These are phyloP conservation scores for Tetrahymena malaccensis DNA, from an alignment of 73 alveolate genomes.

Conservation along the genomic window DNA sequence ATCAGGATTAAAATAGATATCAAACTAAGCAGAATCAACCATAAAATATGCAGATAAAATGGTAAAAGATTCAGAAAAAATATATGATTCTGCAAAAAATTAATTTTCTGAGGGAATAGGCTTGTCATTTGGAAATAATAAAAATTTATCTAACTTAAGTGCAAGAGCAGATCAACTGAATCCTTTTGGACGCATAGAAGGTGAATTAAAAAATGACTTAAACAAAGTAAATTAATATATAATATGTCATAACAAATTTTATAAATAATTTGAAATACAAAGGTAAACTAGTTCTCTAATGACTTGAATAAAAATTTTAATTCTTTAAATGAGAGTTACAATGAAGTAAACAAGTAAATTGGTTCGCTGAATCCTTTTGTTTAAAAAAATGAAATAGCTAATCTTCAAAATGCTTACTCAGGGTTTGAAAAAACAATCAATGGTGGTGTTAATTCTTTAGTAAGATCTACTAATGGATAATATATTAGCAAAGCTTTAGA, in stretches of 20 bases:
- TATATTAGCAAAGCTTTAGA: not conserved
- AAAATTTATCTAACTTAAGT: not conserved
- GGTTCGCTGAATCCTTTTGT: not conserved
- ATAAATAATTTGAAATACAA: not conserved
- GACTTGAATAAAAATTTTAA: not conserved
- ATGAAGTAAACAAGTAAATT: not conserved
- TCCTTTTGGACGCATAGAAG: not conserved
- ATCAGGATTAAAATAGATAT: not conserved
- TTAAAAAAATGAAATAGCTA: not conserved
- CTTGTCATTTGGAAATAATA: not conserved
- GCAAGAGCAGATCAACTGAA: not conserved
- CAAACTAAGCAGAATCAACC: not conserved
- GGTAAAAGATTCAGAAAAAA: not conserved
- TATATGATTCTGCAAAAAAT: not conserved
- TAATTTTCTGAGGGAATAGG: not conserved
- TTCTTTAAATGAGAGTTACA: not conserved
- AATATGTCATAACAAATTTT: too few relatives aligned
- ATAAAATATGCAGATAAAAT: not conserved
- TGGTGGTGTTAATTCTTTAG: not conserved
- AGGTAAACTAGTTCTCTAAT: not conserved
- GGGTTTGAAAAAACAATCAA: not conserved
- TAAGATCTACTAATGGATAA: not conserved
- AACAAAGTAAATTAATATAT: not conserved
- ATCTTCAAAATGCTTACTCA: not conserved
- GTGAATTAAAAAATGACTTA: not conserved